Percentiles rank a stretch among this genome's conserved stretches.
Evolutionary conservation across 2,329 filamentous ascomycete genomes (phyloP).

Genomic region (Penicillium sp.): DNA sequence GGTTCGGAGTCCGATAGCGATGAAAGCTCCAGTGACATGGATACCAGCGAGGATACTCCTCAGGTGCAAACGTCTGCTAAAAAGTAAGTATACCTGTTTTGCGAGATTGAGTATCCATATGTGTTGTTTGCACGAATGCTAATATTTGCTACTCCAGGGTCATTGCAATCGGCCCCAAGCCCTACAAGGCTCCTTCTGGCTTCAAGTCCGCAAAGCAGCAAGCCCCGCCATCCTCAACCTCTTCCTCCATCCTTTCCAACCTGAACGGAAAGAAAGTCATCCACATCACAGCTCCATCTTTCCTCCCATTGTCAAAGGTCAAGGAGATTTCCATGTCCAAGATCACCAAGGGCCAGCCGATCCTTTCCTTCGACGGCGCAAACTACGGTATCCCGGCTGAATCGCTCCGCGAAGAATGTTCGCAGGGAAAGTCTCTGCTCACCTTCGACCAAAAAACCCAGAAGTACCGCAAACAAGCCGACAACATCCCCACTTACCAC

Average conservation of each 20-base stretch:
- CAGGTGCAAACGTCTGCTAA: slow-evolving; percentile 8
- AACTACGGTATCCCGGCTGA: slow-evolving; percentile 43
- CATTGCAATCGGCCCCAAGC: slow-evolving; percentile 30
- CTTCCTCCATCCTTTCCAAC: slow-evolving; percentile 38
- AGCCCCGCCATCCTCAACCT: slow-evolving; percentile 30
- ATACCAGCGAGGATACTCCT: slow-evolving; percentile 21
- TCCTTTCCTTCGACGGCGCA: slow-evolving; percentile 44
- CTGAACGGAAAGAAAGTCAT: slow-evolving; percentile 48
- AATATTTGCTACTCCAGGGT: slow-evolving; percentile 6
- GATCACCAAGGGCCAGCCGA: slow-evolving; percentile 41
- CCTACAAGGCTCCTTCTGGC: slow-evolving; percentile 45
- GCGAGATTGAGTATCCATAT: not conserved
- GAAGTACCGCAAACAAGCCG: slow-evolving; percentile 31
- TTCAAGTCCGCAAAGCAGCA: slow-evolving; percentile 41
- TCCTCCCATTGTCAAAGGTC: slow-evolving; percentile 45
- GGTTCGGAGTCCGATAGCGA: slow-evolving; percentile 9
- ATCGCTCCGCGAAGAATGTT: slow-evolving; percentile 29
- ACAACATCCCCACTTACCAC: slow-evolving; percentile 34
- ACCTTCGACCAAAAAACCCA: slow-evolving; percentile 38
- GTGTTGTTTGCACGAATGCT: not conserved
- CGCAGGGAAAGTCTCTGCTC: slow-evolving; percentile 34
- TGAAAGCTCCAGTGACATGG: slow-evolving; percentile 20
- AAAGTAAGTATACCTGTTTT: slow-evolving; percentile 13
- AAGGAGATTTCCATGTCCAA: slow-evolving; percentile 46
- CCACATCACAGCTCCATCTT: slow-evolving; percentile 49